A percentile compares a stretch with the other conserved stretches of the same genome.
These are phyloP conservation scores for Ascochyta fabae DNA, from an alignment of 2,329 filamentous ascomycete species.

Conservation along the genomic window DNA sequence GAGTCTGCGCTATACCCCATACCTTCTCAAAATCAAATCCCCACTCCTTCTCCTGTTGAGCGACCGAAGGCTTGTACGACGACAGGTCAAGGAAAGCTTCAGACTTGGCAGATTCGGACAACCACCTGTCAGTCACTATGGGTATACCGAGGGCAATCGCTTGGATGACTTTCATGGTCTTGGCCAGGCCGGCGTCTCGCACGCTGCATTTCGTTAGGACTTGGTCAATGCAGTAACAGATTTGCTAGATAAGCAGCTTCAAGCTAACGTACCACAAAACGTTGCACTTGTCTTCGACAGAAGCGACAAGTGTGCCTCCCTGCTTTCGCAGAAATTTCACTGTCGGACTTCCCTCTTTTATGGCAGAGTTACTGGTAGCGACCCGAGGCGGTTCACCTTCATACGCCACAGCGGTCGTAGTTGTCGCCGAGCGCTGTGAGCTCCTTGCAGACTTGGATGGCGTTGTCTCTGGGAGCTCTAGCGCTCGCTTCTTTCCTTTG, in stretches of 20 bases:
- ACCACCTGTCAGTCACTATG: slow-evolving; percentile 57
- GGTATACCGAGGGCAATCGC: slow-evolving; percentile 52
- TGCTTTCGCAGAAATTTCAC: slow-evolving; percentile 47
- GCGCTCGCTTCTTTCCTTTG: slow-evolving; percentile 21
- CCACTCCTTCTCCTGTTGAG: slow-evolving; percentile 49
- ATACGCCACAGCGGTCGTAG: slow-evolving; percentile 24
- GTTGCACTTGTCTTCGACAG: slow-evolving; percentile 42
- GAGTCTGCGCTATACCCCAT: slow-evolving; percentile 42
- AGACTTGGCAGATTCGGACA: slow-evolving; percentile 48
- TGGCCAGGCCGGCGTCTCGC: slow-evolving; percentile 47
- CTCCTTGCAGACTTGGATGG: slow-evolving; percentile 27
- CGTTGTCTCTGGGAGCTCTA: slow-evolving; percentile 9
- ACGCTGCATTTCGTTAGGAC: slow-evolving; percentile 43
- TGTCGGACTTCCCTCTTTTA: slow-evolving; percentile 29
- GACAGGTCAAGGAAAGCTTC: slow-evolving; percentile 45
- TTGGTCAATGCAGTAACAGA: neutral
- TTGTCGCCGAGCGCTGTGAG: slow-evolving; percentile 25
- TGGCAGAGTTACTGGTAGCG: slow-evolving; percentile 43
- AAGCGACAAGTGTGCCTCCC: slow-evolving; percentile 36
- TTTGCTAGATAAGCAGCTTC: neutral
- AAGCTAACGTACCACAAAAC: slow-evolving; percentile 40
- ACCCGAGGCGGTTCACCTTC: slow-evolving; percentile 36
- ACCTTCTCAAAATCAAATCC: slow-evolving; percentile 44
- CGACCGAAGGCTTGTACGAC: slow-evolving; percentile 43
- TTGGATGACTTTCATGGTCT: slow-evolving; percentile 55